Conservation (phyloP, 441 rosid species). For the Erodium chrysanthum region DNA sequence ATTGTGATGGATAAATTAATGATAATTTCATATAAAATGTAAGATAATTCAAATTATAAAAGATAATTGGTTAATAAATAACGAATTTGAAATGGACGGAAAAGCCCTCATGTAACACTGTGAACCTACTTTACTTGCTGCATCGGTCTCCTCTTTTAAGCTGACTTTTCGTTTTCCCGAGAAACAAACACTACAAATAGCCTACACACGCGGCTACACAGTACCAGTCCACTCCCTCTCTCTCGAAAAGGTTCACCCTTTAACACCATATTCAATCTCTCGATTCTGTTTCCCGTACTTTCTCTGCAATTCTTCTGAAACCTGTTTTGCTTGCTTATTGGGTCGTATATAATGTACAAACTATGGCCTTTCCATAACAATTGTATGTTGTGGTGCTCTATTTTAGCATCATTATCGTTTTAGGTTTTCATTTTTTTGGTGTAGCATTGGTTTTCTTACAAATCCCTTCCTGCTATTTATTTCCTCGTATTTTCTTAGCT, state of each 20-base stretch:
- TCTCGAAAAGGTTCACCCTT: not conserved
- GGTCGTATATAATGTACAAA: not conserved
- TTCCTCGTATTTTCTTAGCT: not conserved
- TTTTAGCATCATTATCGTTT: not conserved
- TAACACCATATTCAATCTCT: not conserved
- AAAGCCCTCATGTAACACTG: not conserved
- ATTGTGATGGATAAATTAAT: too few relatives aligned
- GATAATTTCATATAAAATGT: too few relatives aligned
- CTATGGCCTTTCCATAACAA: not conserved
- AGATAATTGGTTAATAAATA: too few relatives aligned
- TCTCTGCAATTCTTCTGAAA: not conserved
- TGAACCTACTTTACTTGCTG: not conserved
- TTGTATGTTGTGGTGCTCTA: not conserved
- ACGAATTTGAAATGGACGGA: not conserved
- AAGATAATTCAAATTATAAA: too few relatives aligned
- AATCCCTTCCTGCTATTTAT: not conserved
- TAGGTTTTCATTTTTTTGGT: not conserved
- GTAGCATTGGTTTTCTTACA: not conserved
- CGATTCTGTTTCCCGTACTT: not conserved
- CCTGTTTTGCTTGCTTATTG: not conserved
- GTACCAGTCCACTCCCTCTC: not conserved
- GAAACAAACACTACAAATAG: not conserved
- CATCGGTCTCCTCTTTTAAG: not conserved
- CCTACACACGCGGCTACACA: not conserved
- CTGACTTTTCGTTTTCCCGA: not conserved